phyloP scores from a whole-genome alignment of 495 filamentous ascomycete genomes.

The Penicillium crystallinum region DNA sequence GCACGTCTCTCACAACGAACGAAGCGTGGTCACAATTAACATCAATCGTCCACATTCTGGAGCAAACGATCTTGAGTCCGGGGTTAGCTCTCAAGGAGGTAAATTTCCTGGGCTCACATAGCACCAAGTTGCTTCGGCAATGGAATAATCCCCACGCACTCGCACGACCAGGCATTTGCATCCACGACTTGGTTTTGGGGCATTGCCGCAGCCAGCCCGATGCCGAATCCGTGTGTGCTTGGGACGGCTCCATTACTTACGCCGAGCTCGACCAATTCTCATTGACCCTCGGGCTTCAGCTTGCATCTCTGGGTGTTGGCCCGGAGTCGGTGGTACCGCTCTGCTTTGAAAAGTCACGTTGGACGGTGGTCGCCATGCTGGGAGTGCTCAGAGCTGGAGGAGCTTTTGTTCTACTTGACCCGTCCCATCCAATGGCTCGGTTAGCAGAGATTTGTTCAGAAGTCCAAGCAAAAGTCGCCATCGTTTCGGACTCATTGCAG shows the following conservation, averaged over 20 bases:
- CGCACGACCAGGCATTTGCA: not conserved
- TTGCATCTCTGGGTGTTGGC: conserved; percentile 28
- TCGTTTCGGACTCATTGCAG: not conserved
- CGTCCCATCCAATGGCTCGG: not conserved
- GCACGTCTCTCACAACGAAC: not conserved
- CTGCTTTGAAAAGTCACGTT: conserved; percentile 43
- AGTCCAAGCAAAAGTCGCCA: not conserved
- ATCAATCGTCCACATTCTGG: not conserved
- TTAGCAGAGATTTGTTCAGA: not conserved
- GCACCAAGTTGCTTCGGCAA: not conserved
- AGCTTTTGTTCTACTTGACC: conserved; percentile 17
- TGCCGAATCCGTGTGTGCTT: conserved; percentile 11
- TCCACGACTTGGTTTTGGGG: conserved; percentile 14
- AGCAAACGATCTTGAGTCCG: not conserved
- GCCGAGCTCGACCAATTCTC: conserved; percentile 16
- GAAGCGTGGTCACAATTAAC: not conserved
- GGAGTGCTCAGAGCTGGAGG: conserved; percentile 20
- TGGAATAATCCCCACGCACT: not conserved
- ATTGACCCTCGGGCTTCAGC: not conserved
- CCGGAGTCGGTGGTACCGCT: conserved; percentile 36
- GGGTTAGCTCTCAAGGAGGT: not conserved
- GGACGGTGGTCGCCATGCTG: conserved; percentile 23
- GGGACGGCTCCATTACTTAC: conserved; percentile 21
- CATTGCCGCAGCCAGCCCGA: conserved; percentile 47
- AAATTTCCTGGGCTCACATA: not conserved